Evolutionary conservation across 2,329 filamentous ascomycete species (phyloP).

Genomic region (Apiospora malaysiana): DNA sequence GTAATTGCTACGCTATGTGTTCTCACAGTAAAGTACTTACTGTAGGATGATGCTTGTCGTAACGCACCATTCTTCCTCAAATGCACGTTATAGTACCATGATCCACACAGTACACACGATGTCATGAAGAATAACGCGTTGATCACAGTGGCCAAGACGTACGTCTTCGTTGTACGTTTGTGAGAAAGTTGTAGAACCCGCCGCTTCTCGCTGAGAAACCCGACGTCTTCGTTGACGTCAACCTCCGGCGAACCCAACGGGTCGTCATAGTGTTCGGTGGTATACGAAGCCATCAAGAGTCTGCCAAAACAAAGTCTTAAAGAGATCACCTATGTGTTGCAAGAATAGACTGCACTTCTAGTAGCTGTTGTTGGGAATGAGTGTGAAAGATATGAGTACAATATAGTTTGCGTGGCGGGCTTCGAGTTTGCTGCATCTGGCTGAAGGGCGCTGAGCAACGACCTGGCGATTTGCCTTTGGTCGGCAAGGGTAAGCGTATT

Average conservation of each 20-base stretch:
- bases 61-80: neutral
- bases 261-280: neutral
- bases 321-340: too few relatives aligned
- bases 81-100: slow-evolving; percentile 17
- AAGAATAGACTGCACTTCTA: neutral
- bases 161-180: neutral
- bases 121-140: slow-evolving; percentile 4
- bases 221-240: neutral
- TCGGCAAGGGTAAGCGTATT: too few relatives aligned
- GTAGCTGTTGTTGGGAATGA: too few relatives aligned
- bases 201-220: neutral
- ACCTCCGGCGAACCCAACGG: neutral
- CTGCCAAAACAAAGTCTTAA: too few relatives aligned
- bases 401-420: neutral
- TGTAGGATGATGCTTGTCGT: slow-evolving; percentile 15
- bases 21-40: neutral
- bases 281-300: too few relatives aligned
- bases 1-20: neutral
- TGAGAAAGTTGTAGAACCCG: neutral
- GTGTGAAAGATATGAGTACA: neutral
- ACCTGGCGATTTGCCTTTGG: neutral
- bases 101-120: slow-evolving; percentile 14
- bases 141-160: neutral
- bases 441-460: neutral
- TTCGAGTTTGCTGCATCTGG: neutral